phyloP scores from a whole-genome alignment of 805 yeast genomes.

The Yamadazyma insecticola region DNA sequence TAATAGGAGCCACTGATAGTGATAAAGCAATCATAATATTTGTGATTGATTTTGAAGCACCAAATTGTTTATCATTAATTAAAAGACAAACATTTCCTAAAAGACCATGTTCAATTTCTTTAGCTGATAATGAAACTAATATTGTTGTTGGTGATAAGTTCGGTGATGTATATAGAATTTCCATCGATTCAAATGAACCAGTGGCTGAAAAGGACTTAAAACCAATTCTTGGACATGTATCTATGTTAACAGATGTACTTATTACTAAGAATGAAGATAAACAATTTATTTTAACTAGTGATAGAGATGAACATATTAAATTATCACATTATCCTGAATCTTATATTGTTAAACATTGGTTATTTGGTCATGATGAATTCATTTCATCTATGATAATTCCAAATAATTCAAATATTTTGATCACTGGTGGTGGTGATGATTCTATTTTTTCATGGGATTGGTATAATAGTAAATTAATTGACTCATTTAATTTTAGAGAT shows the following conservation, averaged over 20 bases:
- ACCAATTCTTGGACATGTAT: slow-evolving; percentile 92
- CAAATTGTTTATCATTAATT: slow-evolving; percentile 43
- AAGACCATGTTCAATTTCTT: slow-evolving; percentile 81
- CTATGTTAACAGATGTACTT: slow-evolving; percentile 82
- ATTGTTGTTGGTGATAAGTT: slow-evolving; percentile 87
- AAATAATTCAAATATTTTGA: slow-evolving; percentile 39
- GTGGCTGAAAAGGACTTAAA: slow-evolving; percentile 40
- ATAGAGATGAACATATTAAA: slow-evolving; percentile 94
- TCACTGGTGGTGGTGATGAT: slow-evolving; percentile 92
- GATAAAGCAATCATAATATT: slow-evolving; percentile 77
- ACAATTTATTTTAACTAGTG: slow-evolving; percentile 68
- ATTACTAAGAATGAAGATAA: slow-evolving; percentile 37
- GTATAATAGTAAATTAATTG: slow-evolving; percentile 44
- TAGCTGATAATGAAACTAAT: slow-evolving; percentile 45
- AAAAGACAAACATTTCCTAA: slow-evolving; percentile 82
- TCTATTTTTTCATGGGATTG: slow-evolving; percentile 76
- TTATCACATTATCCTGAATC: slow-evolving; percentile 76
- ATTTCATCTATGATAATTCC: slow-evolving; percentile 64
- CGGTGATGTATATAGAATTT: slow-evolving; percentile 82
- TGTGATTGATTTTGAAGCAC: slow-evolving; percentile 27
- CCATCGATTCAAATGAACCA: slow-evolving; percentile 33
- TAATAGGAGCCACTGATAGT: slow-evolving; percentile 73
- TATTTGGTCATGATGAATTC: slow-evolving; percentile 84
- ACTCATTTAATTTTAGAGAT: slow-evolving; percentile 45
- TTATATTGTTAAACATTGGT: slow-evolving; percentile 72